Base-by-base conservation (phyloP, 805 yeast species). In the Wickerhamomyces silvicola region DNA sequence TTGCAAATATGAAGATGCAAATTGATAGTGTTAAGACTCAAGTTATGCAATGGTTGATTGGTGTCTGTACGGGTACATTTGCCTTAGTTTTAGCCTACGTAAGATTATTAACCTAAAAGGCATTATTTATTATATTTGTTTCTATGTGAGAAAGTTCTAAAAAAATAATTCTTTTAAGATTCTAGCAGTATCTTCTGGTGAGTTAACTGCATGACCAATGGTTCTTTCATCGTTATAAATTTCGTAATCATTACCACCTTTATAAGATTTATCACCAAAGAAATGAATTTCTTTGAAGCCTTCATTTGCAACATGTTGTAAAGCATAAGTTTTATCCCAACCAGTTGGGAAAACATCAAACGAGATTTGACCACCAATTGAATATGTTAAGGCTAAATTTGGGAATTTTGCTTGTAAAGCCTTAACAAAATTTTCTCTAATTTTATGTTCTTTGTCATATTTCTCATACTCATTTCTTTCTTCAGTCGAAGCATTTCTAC, bases 291-390 rank as follows among this genome's bases (percentile, higher is more conserved):
- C 72, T 54, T 78, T 71, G 69, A 88, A 92, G 45, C 81, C 78
- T 64, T 90, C 96, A 39, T 70, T 62, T 53, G 66, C 85, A 50
- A 92, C 88, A 65, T 90, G 98, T 64, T 81, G 87, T 59, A 92
- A 75, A 64, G 95, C 85, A 71, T 90, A 92, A 41, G 99, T 92
- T 77, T 92, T 92, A 67, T 92, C 99, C 99, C 99, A 92, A 57
- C 99, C 98, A 43, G 96, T 85, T 70, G 99, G 99, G 90, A 92
- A 92, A 44, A 92, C 97, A 56, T 92, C 99, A 54, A 92, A 92
- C 22, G 97, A 90, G 61, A 92, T 92, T 74, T 92, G 97, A 51
- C 99, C 99, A 63, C 99, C 99, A 46, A 92, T 92, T 38, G 98
- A 92, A 75, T 82, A 92, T 47, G 97, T 90, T 57, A 92, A 74